Conservation (phyloP, 176 grass and related monocot genomes). For the Phyllostachys edulis region DNA sequence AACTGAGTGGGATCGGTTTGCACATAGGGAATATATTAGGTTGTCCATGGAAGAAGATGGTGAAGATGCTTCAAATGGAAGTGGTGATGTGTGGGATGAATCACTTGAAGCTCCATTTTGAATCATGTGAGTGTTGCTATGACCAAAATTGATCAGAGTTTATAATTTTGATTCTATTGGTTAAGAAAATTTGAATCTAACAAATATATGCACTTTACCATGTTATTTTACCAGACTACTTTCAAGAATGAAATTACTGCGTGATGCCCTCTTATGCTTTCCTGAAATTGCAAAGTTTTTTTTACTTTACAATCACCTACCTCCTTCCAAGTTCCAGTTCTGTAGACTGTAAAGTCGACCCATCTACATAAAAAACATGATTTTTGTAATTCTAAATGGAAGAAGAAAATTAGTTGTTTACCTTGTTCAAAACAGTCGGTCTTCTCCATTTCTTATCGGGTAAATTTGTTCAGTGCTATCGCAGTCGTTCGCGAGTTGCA, state of each 20-base stretch:
- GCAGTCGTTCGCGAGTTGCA: too few species aligned
- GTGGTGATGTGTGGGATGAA: slow-evolving; percentile 99
- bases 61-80: slow-evolving; percentile 99
- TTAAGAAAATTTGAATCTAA: neutral
- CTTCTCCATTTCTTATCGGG: neutral
- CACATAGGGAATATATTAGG: slow-evolving; percentile 97
- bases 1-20: slow-evolving; percentile 99
- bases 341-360: neutral
- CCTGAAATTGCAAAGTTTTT: neutral
- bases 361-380: neutral
- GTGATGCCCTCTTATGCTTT: neutral
- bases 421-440: neutral
- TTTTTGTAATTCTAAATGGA: neutral
- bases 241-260: neutral
- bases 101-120: slow-evolving; percentile 94
- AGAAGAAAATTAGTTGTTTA: neutral
- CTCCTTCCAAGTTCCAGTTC: neutral
- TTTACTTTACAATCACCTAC: neutral
- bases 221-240: neutral
- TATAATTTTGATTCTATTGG: neutral
- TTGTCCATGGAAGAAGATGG: slow-evolving; percentile 99
- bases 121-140: slow-evolving; percentile 55
- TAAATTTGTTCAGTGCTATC: too few species aligned
- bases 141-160: neutral
- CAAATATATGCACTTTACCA: neutral